Evolutionary conservation across 2,329 filamentous ascomycete genomes (phyloP).

Genomic region (Microthyrium microscopicum): DNA sequence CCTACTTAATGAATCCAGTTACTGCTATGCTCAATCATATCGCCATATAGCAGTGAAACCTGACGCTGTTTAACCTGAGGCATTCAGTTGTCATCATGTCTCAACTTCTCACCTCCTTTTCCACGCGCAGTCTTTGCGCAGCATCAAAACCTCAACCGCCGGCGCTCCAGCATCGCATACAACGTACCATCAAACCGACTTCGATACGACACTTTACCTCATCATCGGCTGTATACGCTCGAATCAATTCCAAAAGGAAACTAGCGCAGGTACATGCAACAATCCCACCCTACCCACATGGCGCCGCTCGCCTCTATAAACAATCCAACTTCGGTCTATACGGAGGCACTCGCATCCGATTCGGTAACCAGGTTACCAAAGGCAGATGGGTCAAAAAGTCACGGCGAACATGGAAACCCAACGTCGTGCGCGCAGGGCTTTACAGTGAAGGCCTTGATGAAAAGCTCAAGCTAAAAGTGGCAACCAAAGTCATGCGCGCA

Average conservation of each 20-base stretch:
- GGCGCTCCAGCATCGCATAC: too few relatives aligned
- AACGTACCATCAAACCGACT: too few relatives aligned
- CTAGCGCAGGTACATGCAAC: slow-evolving; percentile 6
- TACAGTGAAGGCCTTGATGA: slow-evolving; percentile 46
- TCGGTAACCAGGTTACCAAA: slow-evolving; percentile 60
- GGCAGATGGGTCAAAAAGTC: slow-evolving; percentile 55
- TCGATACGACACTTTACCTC: too few relatives aligned
- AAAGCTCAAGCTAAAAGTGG: slow-evolving; percentile 51
- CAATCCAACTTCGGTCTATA: slow-evolving; percentile 64
- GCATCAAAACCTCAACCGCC: too few relatives aligned
- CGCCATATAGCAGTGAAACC: too few relatives aligned
- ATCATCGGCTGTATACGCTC: too few relatives aligned
- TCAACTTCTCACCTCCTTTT: too few relatives aligned
- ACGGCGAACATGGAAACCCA: slow-evolving; percentile 57
- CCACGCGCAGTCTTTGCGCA: too few relatives aligned
- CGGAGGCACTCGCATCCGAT: slow-evolving; percentile 53
- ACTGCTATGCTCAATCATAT: too few relatives aligned
- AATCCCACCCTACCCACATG: slow-evolving; percentile 50
- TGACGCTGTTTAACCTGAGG: too few relatives aligned
- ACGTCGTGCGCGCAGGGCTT: slow-evolving; percentile 50
- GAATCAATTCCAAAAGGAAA: slow-evolving; percentile 1
- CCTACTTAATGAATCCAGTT: too few relatives aligned
- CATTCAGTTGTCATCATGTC: too few relatives aligned
- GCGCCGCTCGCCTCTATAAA: slow-evolving; percentile 54
- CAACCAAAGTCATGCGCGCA: slow-evolving; percentile 43